These are phyloP conservation scores for Tympanopsis confertula DNA, from an alignment of 2,329 filamentous ascomycete species.

Conservation along the genomic window DNA sequence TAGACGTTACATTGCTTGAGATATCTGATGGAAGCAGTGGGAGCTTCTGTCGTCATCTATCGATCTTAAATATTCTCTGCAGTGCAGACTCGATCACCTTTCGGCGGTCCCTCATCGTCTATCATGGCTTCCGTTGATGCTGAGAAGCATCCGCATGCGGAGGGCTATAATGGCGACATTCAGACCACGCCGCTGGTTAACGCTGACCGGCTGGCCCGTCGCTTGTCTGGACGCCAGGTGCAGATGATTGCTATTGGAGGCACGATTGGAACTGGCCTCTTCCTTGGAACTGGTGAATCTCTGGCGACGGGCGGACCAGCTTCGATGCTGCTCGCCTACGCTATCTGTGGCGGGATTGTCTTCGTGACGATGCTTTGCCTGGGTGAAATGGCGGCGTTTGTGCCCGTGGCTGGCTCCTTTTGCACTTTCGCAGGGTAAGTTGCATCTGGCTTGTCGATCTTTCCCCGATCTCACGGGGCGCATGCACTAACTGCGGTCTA, in stretches of 20 bases:
- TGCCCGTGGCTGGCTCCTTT: conserved; percentile 40
- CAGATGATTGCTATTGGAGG: conserved; percentile 57
- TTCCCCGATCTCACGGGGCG: neutral
- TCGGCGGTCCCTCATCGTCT: no score
- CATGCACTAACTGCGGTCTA: neutral
- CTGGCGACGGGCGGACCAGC: conserved; percentile 47
- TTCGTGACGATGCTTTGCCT: conserved; percentile 46
- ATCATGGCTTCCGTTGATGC: no score
- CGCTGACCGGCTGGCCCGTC: conserved; percentile 37
- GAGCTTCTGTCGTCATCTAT: no score
- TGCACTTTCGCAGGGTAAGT: conserved; percentile 39
- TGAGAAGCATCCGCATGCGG: neutral
- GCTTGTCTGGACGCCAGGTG: conserved; percentile 48
- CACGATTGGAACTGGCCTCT: conserved; percentile 49
- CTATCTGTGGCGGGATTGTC: conserved; percentile 43
- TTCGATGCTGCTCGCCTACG: conserved; percentile 43
- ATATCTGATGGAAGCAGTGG: no score
- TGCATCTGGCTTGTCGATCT: neutral
- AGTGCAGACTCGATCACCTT: no score
- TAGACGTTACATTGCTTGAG: no score
- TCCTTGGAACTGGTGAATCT: conserved; percentile 49
- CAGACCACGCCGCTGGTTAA: conserved; percentile 8
- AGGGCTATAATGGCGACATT: neutral
- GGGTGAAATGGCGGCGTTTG: conserved; percentile 48
- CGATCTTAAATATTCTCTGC: no score